A percentile compares a stretch with the other conserved stretches of the same genome.
phyloP scores from a whole-genome alignment of 2,329 filamentous ascomycete species.

The Grosmannia huntii region DNA sequence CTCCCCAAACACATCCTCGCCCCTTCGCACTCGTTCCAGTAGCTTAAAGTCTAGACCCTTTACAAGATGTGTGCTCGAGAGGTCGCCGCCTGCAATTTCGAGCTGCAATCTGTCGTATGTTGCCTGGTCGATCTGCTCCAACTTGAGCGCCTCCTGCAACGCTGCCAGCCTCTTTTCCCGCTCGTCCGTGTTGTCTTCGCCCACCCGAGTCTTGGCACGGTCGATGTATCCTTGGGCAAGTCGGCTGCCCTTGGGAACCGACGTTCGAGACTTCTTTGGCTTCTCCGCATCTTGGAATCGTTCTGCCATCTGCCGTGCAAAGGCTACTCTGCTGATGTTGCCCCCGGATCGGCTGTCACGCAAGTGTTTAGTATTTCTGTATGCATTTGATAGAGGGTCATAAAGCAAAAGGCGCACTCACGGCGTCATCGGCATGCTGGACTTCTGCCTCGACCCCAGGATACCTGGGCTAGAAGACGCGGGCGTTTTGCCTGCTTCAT shows the following conservation, averaged over 20 bases:
- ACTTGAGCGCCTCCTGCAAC: constrained; percentile 68
- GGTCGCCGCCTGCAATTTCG: constrained; percentile 72
- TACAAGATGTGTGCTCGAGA: constrained; percentile 71
- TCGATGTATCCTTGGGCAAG: constrained; percentile 74
- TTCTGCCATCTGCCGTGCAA: constrained; percentile 74
- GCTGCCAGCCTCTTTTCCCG: constrained; percentile 57
- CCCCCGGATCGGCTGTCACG: constrained; percentile 50
- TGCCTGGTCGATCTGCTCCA: constrained; percentile 68
- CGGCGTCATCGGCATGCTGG: constrained; percentile 92
- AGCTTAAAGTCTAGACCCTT: constrained; percentile 86
- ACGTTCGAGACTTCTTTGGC: constrained; percentile 63
- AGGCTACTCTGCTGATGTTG: constrained; percentile 46
- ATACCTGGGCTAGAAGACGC: constrained; percentile 24
- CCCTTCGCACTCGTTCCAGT: constrained; percentile 52
- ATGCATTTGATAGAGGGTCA: not conserved
- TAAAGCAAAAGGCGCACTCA: constrained; percentile 29
- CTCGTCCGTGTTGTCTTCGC: constrained; percentile 37
- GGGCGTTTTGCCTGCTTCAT: constrained; percentile 31
- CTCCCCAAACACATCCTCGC: constrained; percentile 48
- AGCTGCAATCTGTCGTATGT: constrained; percentile 64
- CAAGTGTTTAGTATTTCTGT: not conserved
- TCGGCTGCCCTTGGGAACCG: constrained; percentile 71
- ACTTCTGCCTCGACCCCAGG: constrained; percentile 64
- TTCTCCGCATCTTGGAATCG: constrained; percentile 42
- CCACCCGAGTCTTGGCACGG: constrained; percentile 45